Conservation (phyloP, 176 grass and related monocot genomes). For the Poa pratensis region DNA sequence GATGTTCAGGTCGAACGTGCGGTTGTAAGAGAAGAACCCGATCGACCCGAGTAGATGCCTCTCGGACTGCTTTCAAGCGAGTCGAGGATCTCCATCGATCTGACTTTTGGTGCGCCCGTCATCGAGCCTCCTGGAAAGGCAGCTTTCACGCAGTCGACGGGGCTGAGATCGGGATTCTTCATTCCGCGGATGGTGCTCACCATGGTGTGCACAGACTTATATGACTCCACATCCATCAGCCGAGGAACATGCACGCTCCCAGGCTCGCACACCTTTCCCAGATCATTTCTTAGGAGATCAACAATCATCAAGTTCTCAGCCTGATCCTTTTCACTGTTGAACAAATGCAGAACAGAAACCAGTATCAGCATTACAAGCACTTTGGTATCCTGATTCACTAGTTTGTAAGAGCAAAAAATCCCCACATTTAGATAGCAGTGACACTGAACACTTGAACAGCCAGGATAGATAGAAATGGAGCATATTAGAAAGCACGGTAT, state of each 20-base stretch:
- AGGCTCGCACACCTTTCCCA: conserved; percentile 78
- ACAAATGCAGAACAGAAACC: conserved; percentile 30
- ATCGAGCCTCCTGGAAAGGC: conserved; percentile 95
- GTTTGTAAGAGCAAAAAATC: neutral
- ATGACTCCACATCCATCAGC: conserved; percentile 95
- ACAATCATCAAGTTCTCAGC: conserved; percentile 99
- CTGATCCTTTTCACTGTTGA: conserved; percentile 90
- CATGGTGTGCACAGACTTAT: conserved; percentile 90
- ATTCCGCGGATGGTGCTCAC: conserved; percentile 78
- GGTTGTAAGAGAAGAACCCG: conserved; percentile 90
- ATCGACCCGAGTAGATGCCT: conserved; percentile 94
- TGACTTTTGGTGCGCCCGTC: conserved; percentile 93
- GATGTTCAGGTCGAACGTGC: conserved; percentile 82
- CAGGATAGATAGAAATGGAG: neutral
- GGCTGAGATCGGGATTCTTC: conserved; percentile 58
- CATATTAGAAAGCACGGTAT: neutral
- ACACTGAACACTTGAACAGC: conserved; percentile 2
- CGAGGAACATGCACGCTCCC: conserved; percentile 72
- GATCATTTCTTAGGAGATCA: conserved; percentile 90
- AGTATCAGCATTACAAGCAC: conserved; percentile 19
- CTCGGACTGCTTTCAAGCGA: conserved; percentile 73
- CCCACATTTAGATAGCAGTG: neutral
- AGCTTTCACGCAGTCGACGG: conserved; percentile 76
- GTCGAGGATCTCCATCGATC: conserved; percentile 95
- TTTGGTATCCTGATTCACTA: neutral